phyloP scores from a whole-genome alignment of 371 early-diverging fungal species.

The Sporodiniella umbellata region DNA sequence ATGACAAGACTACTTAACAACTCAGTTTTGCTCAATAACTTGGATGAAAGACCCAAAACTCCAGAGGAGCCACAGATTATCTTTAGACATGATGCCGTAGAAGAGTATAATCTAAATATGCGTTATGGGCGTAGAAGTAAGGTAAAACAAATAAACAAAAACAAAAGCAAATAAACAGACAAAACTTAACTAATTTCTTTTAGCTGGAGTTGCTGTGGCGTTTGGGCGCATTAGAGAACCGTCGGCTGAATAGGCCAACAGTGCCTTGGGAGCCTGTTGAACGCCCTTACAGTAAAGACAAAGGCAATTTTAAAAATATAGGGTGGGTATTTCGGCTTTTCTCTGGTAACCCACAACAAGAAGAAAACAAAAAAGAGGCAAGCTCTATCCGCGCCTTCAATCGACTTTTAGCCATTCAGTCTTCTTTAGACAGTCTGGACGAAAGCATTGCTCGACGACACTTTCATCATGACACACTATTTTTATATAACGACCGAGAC shows the following conservation, averaged over 20 bases:
- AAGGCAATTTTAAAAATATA: constrained; percentile 61
- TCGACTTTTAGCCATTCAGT: constrained; percentile 63
- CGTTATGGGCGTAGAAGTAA: constrained; percentile 72
- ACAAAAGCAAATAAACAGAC: too few relatives aligned
- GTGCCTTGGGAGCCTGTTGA: constrained; percentile 64
- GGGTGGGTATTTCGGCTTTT: constrained; percentile 70
- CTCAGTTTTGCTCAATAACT: constrained; percentile 47
- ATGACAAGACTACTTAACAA: constrained; percentile 68
- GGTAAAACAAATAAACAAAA: too few relatives aligned
- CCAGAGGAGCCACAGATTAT: constrained; percentile 73
- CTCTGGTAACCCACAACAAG: constrained; percentile 65
- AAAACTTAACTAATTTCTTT: not conserved
- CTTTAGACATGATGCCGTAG: constrained; percentile 57
- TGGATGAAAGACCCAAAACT: constrained; percentile 58
- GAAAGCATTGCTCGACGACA: constrained; percentile 57
- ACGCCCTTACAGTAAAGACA: constrained; percentile 49
- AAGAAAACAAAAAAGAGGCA: constrained; percentile 63
- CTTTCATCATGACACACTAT: constrained; percentile 53
- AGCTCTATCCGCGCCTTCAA: constrained; percentile 64
- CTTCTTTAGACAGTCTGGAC: constrained; percentile 61
- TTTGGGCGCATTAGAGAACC: constrained; percentile 58
- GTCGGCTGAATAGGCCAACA: constrained; percentile 52
- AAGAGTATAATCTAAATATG: constrained; percentile 67
- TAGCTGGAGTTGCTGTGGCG: constrained; percentile 66
- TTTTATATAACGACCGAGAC: constrained; percentile 53